phyloP scores from a whole-genome alignment of 169 alveolate genomes.

The Perkinsus olseni region DNA sequence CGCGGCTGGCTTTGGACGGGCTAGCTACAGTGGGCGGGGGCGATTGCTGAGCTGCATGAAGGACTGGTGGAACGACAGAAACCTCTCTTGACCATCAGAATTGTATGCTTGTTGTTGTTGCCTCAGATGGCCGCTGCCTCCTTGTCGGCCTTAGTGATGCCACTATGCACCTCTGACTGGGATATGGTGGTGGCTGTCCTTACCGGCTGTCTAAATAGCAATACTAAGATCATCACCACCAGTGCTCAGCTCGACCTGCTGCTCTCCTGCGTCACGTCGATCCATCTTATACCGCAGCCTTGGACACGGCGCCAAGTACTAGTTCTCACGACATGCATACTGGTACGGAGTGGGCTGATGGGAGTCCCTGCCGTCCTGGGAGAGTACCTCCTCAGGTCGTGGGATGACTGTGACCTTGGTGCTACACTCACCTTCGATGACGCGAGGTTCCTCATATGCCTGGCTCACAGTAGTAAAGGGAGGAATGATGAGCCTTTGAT shows the following conservation, averaged over 20 bases:
- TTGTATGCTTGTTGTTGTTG: too few relatives aligned
- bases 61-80: background rate
- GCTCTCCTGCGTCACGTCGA: background rate
- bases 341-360: background rate
- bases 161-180: background rate
- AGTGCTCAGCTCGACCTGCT: background rate
- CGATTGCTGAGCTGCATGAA: background rate
- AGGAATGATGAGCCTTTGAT: background rate
- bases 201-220: background rate
- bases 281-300: background rate
- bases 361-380: background rate
- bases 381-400: background rate
- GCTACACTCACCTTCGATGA: background rate
- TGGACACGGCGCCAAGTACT: background rate
- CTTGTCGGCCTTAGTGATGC: background rate
- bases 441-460: background rate
- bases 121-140: background rate
- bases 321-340: background rate
- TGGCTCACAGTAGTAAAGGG: background rate
- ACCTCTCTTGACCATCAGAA: background rate
- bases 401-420: background rate
- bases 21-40: background rate
- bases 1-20: background rate
- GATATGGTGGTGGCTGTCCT: background rate
- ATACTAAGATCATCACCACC: background rate